These are phyloP conservation scores for Tricholoma hemisulphureum DNA, from an alignment of 768 basidiomycete species.

Conservation along the genomic window DNA sequence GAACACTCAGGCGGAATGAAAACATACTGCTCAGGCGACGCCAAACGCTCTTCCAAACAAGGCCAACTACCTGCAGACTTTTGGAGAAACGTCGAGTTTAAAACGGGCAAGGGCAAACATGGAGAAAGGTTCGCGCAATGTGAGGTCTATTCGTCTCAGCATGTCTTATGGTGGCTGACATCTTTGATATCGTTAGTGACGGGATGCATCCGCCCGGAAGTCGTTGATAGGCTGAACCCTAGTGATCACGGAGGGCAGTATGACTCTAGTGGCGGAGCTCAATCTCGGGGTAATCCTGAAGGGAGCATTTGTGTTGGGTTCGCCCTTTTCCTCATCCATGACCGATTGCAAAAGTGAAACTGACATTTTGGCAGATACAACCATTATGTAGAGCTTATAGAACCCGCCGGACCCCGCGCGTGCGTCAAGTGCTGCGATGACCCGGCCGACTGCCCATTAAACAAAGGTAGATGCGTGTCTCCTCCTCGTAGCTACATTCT, in stretches of 20 bases:
- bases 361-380: constrained; percentile 39
- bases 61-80: constrained; percentile 46
- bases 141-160: constrained; percentile 21
- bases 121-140: constrained; percentile 46
- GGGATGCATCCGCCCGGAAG: constrained; percentile 49
- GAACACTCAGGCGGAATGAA: constrained; percentile 54
- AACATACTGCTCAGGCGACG: constrained; percentile 50
- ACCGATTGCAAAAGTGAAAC: neutral
- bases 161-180: neutral
- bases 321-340: constrained; percentile 8
- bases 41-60: constrained; percentile 38
- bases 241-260: constrained; percentile 56
- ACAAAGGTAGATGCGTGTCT: constrained; percentile 35
- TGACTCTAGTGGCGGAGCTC: constrained; percentile 53
- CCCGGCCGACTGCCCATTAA: constrained; percentile 50
- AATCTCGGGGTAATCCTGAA: constrained; percentile 50
- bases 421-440: constrained; percentile 62
- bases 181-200: constrained; percentile 38
- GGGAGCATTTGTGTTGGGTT: constrained; percentile 53
- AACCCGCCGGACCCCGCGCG: constrained; percentile 48
- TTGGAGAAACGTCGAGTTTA: constrained; percentile 50
- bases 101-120: constrained; percentile 38
- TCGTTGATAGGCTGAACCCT: constrained; percentile 44
- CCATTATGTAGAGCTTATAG: constrained; percentile 59
- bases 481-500: neutral